phyloP scores from a whole-genome alignment of 139 green algal genomes.

The Tetraselmis chui region DNA sequence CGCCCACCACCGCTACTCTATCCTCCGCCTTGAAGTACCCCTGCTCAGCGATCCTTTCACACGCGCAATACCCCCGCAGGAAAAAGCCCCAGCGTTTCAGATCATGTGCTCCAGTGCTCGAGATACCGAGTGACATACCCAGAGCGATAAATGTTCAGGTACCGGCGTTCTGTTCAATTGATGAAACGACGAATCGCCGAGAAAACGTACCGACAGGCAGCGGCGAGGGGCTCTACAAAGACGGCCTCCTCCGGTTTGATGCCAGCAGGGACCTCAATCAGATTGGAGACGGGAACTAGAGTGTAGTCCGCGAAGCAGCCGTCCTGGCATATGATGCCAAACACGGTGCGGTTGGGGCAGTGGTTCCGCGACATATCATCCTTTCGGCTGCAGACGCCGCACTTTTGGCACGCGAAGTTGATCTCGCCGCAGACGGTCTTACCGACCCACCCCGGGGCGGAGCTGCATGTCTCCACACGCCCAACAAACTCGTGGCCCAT shows the following conservation, averaged over 20 bases:
- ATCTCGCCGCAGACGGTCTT: slow-evolving; percentile 62
- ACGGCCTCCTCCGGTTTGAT: slow-evolving; percentile 47
- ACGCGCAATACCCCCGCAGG: slow-evolving; percentile 9
- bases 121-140: too few species aligned
- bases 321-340: slow-evolving; percentile 69
- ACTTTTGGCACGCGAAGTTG: slow-evolving; percentile 48
- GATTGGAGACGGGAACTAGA: slow-evolving; percentile 45
- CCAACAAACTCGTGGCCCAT: slow-evolving; percentile 76
- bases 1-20: slow-evolving; percentile 41
- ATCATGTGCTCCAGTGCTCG: too few species aligned
- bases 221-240: slow-evolving; percentile 69
- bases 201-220: slow-evolving; percentile 49
- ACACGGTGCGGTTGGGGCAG: slow-evolving; percentile 36
- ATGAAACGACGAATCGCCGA: neutral
- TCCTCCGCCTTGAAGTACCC: neutral
- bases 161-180: too few species aligned
- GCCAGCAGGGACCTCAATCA: slow-evolving; percentile 48
- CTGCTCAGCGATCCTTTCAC: neutral
- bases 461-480: slow-evolving; percentile 26
- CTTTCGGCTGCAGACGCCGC: slow-evolving; percentile 1
- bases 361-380: neutral
- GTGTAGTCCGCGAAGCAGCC: slow-evolving; percentile 53
- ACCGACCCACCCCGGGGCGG: slow-evolving; percentile 25
- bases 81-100: neutral
- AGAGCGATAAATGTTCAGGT: too few species aligned